Base-by-base conservation (phyloP, 2,329 filamentous ascomycete species). In the Colletotrichum tanaceti region DNA sequence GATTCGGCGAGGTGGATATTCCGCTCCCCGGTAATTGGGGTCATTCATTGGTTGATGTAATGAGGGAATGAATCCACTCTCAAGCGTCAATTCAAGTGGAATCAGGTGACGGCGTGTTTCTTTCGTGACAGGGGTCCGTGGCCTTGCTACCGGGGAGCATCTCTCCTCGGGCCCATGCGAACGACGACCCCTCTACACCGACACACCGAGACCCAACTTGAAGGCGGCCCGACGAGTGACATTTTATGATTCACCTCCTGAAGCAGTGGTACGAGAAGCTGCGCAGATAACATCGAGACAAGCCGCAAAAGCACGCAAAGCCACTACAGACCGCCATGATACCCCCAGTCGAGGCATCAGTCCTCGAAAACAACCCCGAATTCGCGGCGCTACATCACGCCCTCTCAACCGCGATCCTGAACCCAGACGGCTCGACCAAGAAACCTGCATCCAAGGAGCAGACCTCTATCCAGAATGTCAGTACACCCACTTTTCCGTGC, bases 351-450 rank as follows among this genome's bases (percentile, higher is more conserved):
- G 87, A 90, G 22, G 80, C 85, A 10, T 72, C 81, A 0, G 79
- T 90, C 20, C 75, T 91, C 1, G 76, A 83, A 60, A 82, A 80
- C 66, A 90, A 90, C 71, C 88, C 88, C 0, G 82, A 86, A 24
- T 91, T 90, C 73, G 85, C 86, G n/a, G 79, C 81, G 41, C 81
- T 91, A 5, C 87, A 90, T 76, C 80, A 78, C 18, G 85, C 81
- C 14, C 79, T 91, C 53, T 86, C 84, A 7, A 84, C 81, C 1
- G 80, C 80, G 2, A 75, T 89, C 32, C 81, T 91, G 5, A 87
- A 88, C 71, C 77, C 83, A 0, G 85, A 90, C 76, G 87, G 85
- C 2, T 87, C 88, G 10, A 87, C 86, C 2, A 87, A 82, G 73
- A 78, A 82, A n/a, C 78, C 81, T n/a, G 78, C 79, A 2, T 81